These are phyloP conservation scores for Elongisporangium undulatum DNA, from an alignment of 352 stramenopile species.

Conservation along the genomic window DNA sequence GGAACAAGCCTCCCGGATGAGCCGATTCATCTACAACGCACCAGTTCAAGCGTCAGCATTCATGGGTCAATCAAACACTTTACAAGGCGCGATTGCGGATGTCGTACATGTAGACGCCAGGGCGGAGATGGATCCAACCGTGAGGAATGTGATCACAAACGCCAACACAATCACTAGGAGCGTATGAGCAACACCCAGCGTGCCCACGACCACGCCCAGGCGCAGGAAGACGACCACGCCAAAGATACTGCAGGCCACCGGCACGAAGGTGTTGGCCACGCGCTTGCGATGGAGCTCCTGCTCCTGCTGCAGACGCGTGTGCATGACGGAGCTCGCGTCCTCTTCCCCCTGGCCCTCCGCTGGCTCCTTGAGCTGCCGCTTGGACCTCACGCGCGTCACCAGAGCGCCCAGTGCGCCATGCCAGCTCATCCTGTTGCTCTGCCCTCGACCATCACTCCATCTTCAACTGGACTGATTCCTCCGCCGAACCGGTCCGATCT, in stretches of 20 bases:
- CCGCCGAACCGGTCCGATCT: neutral
- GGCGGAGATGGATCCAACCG: conserved; percentile 43
- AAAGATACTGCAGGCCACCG: conserved; percentile 50
- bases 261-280: conserved; percentile 27
- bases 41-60: neutral
- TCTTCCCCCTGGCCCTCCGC: neutral
- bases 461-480: neutral
- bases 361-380: neutral
- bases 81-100: neutral
- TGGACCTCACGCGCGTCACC: neutral
- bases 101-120: conserved; percentile 22
- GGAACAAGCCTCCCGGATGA: conserved; percentile 20
- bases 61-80: neutral
- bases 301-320: conserved; percentile 15
- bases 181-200: conserved; percentile 19
- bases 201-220: conserved; percentile 33
- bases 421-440: neutral
- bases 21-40: conserved; percentile 5
- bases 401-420: neutral
- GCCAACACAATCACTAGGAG: conserved; percentile 19
- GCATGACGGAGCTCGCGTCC: neutral
- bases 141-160: conserved; percentile 40
- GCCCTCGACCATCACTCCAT: neutral
- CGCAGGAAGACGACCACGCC: conserved; percentile 55
- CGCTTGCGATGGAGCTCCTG: conserved; percentile 11